phyloP scores from a whole-genome alignment of 2,329 filamentous ascomycete genomes.

The Blastomyces percursus region DNA sequence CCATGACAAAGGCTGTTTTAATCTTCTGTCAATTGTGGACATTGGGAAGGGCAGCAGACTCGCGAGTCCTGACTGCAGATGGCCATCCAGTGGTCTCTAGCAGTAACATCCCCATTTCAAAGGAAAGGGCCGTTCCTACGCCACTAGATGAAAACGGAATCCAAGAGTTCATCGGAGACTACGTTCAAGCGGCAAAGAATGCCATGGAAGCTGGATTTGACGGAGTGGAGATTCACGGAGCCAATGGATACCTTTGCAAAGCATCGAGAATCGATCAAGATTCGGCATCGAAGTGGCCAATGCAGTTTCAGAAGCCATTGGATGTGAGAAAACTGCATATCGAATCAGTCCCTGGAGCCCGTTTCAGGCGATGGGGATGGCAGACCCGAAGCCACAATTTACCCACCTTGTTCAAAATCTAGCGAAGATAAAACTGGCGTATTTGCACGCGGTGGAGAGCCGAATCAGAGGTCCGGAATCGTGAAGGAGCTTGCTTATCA shows the following conservation, averaged over 20 bases:
- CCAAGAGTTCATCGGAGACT: conserved; percentile 31
- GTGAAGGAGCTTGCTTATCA: conserved; percentile 21
- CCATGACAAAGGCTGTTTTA: conserved; percentile 50
- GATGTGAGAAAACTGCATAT: conserved; percentile 36
- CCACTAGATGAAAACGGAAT: conserved; percentile 35
- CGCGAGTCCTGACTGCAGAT: conserved; percentile 16
- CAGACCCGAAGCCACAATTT: conserved; percentile 54
- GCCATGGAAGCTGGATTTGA: conserved; percentile 47
- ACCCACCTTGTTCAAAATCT: conserved; percentile 44
- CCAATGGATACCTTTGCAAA: conserved; percentile 42
- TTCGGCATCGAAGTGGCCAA: conserved; percentile 45
- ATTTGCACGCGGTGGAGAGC: conserved; percentile 52
- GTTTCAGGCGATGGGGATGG: conserved; percentile 46
- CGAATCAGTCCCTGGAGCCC: conserved; percentile 38
- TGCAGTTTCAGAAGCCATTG: conserved; percentile 34
- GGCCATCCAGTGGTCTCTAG: conserved; percentile 25
- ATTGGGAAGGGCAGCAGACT: conserved; percentile 45
- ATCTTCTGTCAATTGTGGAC: conserved; percentile 55
- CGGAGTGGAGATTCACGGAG: conserved; percentile 41
- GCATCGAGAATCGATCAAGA: conserved; percentile 40
- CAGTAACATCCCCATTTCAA: conserved; percentile 31
- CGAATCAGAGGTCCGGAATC: conserved; percentile 29
- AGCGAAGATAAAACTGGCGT: conserved; percentile 45
- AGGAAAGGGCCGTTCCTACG: conserved; percentile 23
- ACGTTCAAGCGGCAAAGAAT: conserved; percentile 37